Conservation (phyloP, 116 monocot genomes). For the Iris pallida region DNA sequence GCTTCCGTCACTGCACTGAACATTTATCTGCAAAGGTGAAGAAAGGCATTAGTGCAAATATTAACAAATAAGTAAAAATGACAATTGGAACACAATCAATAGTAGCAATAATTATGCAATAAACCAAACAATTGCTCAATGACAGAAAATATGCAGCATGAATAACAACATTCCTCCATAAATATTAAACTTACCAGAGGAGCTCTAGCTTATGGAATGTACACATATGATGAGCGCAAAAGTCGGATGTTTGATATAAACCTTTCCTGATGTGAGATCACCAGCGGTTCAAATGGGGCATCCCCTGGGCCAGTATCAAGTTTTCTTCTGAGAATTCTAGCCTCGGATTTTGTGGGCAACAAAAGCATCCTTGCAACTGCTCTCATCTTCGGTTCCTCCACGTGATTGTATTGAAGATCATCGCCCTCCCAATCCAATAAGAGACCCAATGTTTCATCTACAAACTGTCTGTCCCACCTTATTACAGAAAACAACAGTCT, state of each 20-base stretch:
- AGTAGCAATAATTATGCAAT: too few species aligned
- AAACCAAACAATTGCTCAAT: background rate
- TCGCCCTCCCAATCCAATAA: conserved; percentile 56
- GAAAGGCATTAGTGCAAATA: background rate
- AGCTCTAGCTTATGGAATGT: conserved; percentile 80
- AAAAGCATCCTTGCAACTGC: conserved; percentile 74
- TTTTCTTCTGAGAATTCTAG: conserved; percentile 50
- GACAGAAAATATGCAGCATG: background rate
- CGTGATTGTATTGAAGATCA: conserved; percentile 22
- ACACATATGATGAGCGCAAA: conserved; percentile 74
- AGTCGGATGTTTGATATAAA: conserved; percentile 60
- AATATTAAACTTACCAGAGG: conserved; percentile 66
- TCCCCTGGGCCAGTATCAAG: conserved; percentile 50
- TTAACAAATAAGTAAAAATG: background rate
- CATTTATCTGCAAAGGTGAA: conserved; percentile 56
- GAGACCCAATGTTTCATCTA: conserved; percentile 56
- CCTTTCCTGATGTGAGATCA: conserved; percentile 68
- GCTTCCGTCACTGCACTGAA: conserved; percentile 63
- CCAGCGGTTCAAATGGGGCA: conserved; percentile 61
- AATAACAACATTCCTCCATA: conserved; percentile 12
- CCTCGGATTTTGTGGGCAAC: conserved; percentile 58
- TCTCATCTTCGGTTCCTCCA: conserved; percentile 51
- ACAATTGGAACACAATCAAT: background rate
- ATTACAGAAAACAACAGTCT: conserved; percentile 55
- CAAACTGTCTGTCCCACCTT: conserved; percentile 39